A percentile compares a stretch with the other conserved stretches of the same genome.
Evolutionary conservation across 2,329 filamentous ascomycete species (phyloP).

Genomic region (Myriosclerotinia curreyana): DNA sequence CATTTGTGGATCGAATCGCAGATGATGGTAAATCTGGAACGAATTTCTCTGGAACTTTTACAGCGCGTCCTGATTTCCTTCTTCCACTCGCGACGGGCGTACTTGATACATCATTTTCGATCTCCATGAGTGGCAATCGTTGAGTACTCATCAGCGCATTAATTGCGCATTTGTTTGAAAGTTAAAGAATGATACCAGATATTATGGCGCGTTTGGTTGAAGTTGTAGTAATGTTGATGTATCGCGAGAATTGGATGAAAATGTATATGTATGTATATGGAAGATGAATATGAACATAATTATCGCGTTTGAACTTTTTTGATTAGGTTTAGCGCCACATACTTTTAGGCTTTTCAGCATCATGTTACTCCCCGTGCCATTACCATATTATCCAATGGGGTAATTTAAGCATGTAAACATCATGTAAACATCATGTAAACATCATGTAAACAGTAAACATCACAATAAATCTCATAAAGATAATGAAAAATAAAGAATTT

Average conservation of each 20-base stretch:
- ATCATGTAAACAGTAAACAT: no score
- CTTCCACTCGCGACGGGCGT: constrained; percentile 51
- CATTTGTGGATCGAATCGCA: constrained; percentile 42
- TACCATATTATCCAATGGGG: no score
- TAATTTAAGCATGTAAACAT: no score
- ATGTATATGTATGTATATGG: no score
- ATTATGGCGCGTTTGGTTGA: background rate
- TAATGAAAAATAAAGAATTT: background rate
- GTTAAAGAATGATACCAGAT: background rate
- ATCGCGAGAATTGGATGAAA: constrained; percentile 7
- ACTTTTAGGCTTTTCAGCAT: no score
- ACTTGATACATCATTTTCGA: constrained; percentile 53
- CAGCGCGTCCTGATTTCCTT: constrained; percentile 68
- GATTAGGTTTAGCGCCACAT: constrained; percentile 20
- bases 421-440: no score
- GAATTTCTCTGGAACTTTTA: constrained; percentile 59
- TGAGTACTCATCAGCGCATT: constrained; percentile 43
- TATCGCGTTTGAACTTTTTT: constrained; percentile 20
- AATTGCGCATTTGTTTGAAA: constrained; percentile 16
- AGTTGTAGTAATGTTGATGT: constrained; percentile 15
- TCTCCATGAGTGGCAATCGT: constrained; percentile 50
- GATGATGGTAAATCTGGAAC: constrained; percentile 46
- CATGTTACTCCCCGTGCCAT: no score
- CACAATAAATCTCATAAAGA: background rate
- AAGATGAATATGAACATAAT: background rate